Conservation (phyloP, 2,329 filamentous ascomycete genomes). For the Fusarium praegraminearum region DNA sequence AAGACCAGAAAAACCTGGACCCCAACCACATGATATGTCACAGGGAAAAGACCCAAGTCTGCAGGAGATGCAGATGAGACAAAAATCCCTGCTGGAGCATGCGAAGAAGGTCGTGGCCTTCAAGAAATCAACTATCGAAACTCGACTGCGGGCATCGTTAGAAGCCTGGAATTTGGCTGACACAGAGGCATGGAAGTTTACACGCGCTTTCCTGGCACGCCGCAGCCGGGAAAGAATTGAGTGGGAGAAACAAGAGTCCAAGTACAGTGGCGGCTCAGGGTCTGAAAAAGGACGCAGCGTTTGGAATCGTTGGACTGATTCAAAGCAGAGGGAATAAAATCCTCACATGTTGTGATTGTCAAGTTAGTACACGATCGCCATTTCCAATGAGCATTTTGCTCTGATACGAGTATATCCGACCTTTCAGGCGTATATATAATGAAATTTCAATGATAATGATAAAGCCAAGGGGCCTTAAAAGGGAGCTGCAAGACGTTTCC, state of each 20-base stretch:
- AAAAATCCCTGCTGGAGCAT: constrained; percentile 64
- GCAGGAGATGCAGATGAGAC: constrained; percentile 65
- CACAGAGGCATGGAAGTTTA: constrained; percentile 82
- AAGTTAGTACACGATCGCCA: not conserved
- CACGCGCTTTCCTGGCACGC: constrained; percentile 74
- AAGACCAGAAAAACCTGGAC: constrained; percentile 57
- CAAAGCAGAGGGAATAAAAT: constrained; percentile 20
- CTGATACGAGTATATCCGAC: not conserved
- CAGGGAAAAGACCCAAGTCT: constrained; percentile 56
- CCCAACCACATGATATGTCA: constrained; percentile 14
- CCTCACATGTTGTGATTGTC: not conserved
- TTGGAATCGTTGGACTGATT: constrained; percentile 55
- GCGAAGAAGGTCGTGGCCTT: constrained; percentile 64
- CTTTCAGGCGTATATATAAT: constrained; percentile 10
- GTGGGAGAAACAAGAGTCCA: constrained; percentile 78
- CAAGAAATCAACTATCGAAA: constrained; percentile 58
- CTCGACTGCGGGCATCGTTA: constrained; percentile 64
- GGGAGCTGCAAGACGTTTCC: not conserved
- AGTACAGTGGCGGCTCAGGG: constrained; percentile 72
- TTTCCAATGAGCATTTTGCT: not conserved
- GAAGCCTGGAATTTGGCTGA: constrained; percentile 78
- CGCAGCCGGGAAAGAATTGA: constrained; percentile 70
- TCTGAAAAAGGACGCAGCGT: constrained; percentile 58
- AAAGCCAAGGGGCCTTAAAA: not conserved
- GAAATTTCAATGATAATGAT: not conserved